These are phyloP conservation scores for Aspergillus funiculosus DNA, from an alignment of 495 filamentous ascomycete species.

Conservation along the genomic window DNA sequence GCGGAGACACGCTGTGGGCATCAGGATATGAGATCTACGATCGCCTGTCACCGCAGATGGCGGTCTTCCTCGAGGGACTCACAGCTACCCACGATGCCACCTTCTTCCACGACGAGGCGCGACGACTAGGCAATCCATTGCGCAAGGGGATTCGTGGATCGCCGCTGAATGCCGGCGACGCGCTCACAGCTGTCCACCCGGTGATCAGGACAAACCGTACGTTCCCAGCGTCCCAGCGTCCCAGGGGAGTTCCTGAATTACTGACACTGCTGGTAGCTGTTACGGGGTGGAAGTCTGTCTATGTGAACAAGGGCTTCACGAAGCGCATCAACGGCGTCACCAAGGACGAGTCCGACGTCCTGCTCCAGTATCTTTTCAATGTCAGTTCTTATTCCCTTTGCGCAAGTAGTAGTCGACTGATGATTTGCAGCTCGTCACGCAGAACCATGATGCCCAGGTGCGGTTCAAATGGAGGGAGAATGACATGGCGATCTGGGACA, in stretches of 20 bases:
- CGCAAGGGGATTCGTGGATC: constrained; percentile 22
- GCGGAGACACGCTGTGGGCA: constrained; percentile 56
- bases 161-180: constrained; percentile 58
- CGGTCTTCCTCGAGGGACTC: constrained; percentile 59
- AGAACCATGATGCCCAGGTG: constrained; percentile 75
- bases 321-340: constrained; percentile 56
- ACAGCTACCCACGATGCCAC: constrained; percentile 54
- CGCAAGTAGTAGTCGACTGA: neutral
- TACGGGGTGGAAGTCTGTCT: constrained; percentile 72
- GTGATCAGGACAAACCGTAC: constrained; percentile 65
- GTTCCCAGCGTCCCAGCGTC: no score
- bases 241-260: neutral
- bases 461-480: constrained; percentile 57
- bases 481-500: constrained; percentile 74
- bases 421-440: constrained; percentile 43
- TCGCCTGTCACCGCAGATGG: constrained; percentile 57
- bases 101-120: constrained; percentile 43
- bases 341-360: constrained; percentile 30
- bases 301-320: constrained; percentile 57
- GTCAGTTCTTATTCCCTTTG: constrained; percentile 34
- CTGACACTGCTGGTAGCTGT: constrained; percentile 39
- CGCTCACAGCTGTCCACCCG: constrained; percentile 60
- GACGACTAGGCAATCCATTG: constrained; percentile 23
- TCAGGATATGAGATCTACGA: constrained; percentile 52
- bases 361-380: constrained; percentile 38